A percentile compares a stretch with the other conserved stretches of the same genome.
These are phyloP conservation scores for Lanzia echinophila DNA, from an alignment of 2,329 filamentous ascomycete genomes.

Conservation along the genomic window DNA sequence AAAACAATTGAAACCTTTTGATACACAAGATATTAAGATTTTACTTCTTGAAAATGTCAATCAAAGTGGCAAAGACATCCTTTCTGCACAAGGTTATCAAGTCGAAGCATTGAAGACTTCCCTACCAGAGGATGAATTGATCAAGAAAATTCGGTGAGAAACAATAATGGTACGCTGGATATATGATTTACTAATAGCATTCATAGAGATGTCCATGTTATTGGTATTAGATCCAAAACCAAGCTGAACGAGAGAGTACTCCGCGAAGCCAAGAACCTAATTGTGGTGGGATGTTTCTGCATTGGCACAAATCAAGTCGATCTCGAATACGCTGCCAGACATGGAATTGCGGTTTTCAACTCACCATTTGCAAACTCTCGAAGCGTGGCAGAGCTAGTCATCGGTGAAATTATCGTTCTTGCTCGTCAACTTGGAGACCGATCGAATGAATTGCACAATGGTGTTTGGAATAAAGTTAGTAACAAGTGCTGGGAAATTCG, in stretches of 20 bases:
- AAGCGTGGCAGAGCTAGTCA: slow-evolving; percentile 92
- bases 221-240: slow-evolving; percentile 97
- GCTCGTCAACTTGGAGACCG: slow-evolving; percentile 91
- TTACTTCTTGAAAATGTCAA: slow-evolving; percentile 95
- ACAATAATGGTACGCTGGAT: background rate
- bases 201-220: slow-evolving; percentile 82
- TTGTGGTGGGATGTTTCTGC: slow-evolving; percentile 97
- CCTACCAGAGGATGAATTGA: slow-evolving; percentile 84
- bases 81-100: slow-evolving; percentile 85
- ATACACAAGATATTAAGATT: slow-evolving; percentile 94
- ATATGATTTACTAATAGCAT: slow-evolving; percentile 13
- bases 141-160: slow-evolving; percentile 83
- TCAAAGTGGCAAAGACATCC: slow-evolving; percentile 75
- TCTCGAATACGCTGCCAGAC: slow-evolving; percentile 71
- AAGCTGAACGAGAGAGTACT: slow-evolving; percentile 84
- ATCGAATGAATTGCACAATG: slow-evolving; percentile 87
- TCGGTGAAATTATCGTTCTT: slow-evolving; percentile 84
- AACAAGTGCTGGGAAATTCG: slow-evolving; percentile 95
- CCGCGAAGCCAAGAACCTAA: slow-evolving; percentile 82
- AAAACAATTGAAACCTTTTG: slow-evolving; percentile 91
- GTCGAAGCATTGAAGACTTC: slow-evolving; percentile 88
- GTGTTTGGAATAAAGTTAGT: slow-evolving; percentile 98
- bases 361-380: slow-evolving; percentile 97
- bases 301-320: slow-evolving; percentile 97
- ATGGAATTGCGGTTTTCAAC: slow-evolving; percentile 97